Conservation (phyloP, 1,284 basidiomycete genomes). For the Cryptococcus sp. region DNA sequence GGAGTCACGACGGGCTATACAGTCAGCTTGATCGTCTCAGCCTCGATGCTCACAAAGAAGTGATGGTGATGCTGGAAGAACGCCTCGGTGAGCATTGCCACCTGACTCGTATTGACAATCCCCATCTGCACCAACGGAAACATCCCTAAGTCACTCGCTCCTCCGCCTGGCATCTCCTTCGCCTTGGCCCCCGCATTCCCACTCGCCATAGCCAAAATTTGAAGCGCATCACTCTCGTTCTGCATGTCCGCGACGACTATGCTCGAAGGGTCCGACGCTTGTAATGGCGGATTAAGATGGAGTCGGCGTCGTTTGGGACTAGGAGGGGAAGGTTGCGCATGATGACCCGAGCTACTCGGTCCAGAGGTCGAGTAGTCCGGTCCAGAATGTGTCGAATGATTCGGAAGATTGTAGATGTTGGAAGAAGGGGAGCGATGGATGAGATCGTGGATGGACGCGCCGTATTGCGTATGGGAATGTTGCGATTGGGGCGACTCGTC, state of each 20-base stretch:
- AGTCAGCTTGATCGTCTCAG: not conserved
- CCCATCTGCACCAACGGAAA: slow-evolving; percentile 47
- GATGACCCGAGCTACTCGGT: no score
- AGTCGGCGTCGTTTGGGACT: slow-evolving; percentile 28
- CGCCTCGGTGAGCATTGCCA: slow-evolving; percentile 34
- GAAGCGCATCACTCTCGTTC: slow-evolving; percentile 46
- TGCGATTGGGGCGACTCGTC: not conserved
- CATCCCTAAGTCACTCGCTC: slow-evolving; percentile 10
- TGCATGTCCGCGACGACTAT: slow-evolving; percentile 47
- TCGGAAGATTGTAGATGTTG: not conserved
- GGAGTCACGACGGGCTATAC: slow-evolving; percentile 46
- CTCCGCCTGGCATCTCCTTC: not conserved
- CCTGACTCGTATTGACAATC: slow-evolving; percentile 36
- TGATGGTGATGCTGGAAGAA: slow-evolving; percentile 48
- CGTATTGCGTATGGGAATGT: not conserved
- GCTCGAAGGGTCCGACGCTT: slow-evolving; percentile 35
- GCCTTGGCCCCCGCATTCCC: slow-evolving; percentile 7
- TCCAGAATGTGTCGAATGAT: not conserved
- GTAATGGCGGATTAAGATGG: slow-evolving; percentile 31
- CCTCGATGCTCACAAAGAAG: slow-evolving; percentile 40
- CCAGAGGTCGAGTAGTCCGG: no score
- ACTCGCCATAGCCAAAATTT: slow-evolving; percentile 44
- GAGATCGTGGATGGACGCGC: slow-evolving; percentile 13
- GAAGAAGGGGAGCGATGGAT: slow-evolving; percentile 3
- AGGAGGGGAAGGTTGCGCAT: not conserved